phyloP scores from a whole-genome alignment of 768 basidiomycete genomes.

The Termitomyces sp. region DNA sequence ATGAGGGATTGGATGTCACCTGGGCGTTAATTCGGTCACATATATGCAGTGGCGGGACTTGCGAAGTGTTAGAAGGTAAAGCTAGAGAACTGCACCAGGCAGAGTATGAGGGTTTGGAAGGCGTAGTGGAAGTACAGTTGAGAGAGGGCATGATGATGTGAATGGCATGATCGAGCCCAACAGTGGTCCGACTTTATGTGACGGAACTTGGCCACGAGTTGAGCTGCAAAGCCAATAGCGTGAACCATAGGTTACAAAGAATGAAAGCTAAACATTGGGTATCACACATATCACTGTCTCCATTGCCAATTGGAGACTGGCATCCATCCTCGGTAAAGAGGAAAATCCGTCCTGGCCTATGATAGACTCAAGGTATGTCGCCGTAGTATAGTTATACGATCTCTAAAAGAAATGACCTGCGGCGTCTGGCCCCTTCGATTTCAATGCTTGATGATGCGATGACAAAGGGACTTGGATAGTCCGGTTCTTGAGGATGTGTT shows the following conservation, averaged over 20 bases:
- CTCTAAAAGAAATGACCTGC: not conserved
- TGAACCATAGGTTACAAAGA: not conserved
- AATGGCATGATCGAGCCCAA: conserved; percentile 5
- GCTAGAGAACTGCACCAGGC: conserved; percentile 5
- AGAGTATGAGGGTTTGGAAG: not conserved
- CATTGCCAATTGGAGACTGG: no score
- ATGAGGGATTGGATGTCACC: conserved; percentile 18
- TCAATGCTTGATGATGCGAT: not conserved
- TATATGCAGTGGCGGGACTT: conserved; percentile 13
- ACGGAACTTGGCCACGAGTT: conserved; percentile 6
- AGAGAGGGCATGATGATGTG: conserved; percentile 9
- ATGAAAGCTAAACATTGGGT: not conserved
- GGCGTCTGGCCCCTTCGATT: no score
- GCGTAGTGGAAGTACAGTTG: not conserved
- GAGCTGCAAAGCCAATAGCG: not conserved
- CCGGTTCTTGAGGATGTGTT: not conserved
- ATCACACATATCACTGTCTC: not conserved
- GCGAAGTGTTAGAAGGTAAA: not conserved
- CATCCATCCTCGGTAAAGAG: no score
- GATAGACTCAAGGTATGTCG: no score
- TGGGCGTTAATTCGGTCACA: conserved; percentile 18
- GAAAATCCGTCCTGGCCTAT: no score
- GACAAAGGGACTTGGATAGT: not conserved
- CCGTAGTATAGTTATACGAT: no score
- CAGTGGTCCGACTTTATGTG: conserved; percentile 3